Percentiles rank a stretch among this genome's conserved stretches.
phyloP scores from a whole-genome alignment of 1,284 basidiomycete genomes.

The Heimioporus punctisporus region DNA sequence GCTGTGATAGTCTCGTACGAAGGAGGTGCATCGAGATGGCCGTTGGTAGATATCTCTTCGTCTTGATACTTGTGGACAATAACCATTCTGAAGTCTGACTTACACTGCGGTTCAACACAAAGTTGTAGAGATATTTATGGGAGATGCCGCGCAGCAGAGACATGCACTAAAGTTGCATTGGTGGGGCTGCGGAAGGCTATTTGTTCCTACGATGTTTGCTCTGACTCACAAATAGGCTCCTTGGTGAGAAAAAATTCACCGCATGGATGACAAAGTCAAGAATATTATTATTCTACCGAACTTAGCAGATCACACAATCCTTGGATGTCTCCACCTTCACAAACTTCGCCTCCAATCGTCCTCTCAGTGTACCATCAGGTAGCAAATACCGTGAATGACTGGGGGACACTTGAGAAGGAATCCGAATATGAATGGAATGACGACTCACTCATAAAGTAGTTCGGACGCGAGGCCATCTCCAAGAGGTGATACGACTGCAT shows the following conservation, averaged over 20 bases:
- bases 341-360: constrained; percentile 17
- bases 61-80: constrained; percentile 12
- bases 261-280: too few species aligned
- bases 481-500: constrained; percentile 10
- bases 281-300: too few species aligned
- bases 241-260: too few species aligned
- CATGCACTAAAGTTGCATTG: not conserved
- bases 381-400: constrained; percentile 19
- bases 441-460: constrained; percentile 14
- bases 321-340: constrained; percentile 7
- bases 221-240: too few species aligned
- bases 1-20: constrained; percentile 20
- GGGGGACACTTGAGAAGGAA: not conserved
- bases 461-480: not conserved
- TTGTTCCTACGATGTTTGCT: too few species aligned
- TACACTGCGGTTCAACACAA: not conserved
- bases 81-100: constrained; percentile 6
- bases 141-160: not conserved
- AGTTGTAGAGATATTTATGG: constrained; percentile 2
- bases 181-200: constrained; percentile 3
- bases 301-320: constrained; percentile 20
- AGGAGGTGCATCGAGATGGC: constrained; percentile 16
- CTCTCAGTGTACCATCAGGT: constrained; percentile 22
- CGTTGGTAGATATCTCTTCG: constrained; percentile 2
- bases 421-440: not conserved